Evolutionary conservation across 208 protist genomes (phyloP), one percentile per base, ranked within the genome.

Genomic region (Strigomonas culicis): DNA sequence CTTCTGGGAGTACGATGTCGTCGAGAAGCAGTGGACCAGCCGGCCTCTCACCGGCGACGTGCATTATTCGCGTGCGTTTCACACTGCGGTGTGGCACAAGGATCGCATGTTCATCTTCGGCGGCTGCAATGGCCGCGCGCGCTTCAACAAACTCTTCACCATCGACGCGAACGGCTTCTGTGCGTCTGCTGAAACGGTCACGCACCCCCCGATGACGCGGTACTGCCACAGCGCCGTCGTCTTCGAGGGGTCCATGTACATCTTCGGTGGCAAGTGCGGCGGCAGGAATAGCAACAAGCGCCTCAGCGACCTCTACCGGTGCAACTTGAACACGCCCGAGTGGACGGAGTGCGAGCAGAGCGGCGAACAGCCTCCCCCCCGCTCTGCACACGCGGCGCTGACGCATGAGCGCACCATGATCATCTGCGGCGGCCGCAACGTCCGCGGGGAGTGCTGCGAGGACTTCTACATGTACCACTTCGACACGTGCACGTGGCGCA

Each of bases 261-360:
- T 95, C 25, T 95, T 92, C 61, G 90, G 82, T 22, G 90, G 90
- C 49, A 95, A 95, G 78, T 95, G 90, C 64, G 90, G 90, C 11
- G 90, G 90, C 3, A 66, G 90, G 51, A 93, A 93, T 66, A 92
- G 84, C 74, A 93, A 95, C 71, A 85, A 85, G 62, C 80, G 90
- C 0, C 81, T 95, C 32, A 58, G 61, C 21, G 90, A 95, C 66
- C 70, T 95, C 51, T 92, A 72, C 67, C 27, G 41, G 21, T 82
- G 68, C 61, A 64, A 77, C 60, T 74, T 91, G 36, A 27, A 10
- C n/a, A 50, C 27, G 25, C 60, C 56, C n/a, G 60, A 32, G 28
- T 95, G 90, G 87, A 47, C 41, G 21, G 58, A 75, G 60, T 86
- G 82, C 63, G 46, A 41, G 15, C 82, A 90, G 70, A 22, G 52